These are phyloP conservation scores for Umbelopsis sp. DNA, from an alignment of 371 early-diverging fungal genomes.

Conservation along the genomic window DNA sequence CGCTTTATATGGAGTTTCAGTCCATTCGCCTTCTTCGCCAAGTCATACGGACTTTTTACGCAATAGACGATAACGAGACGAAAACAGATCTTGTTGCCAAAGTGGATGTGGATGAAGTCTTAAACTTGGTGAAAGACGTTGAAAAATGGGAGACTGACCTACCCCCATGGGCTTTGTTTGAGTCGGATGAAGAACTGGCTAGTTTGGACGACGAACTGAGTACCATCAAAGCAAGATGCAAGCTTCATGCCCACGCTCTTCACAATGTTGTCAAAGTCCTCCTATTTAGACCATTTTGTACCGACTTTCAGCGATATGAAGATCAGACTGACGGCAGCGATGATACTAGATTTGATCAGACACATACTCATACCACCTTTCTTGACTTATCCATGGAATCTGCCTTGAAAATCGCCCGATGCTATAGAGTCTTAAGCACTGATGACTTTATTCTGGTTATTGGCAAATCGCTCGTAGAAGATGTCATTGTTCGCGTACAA, in stretches of 20 bases:
- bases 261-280: constrained; percentile 41
- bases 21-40: constrained; percentile 23
- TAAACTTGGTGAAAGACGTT: constrained; percentile 42
- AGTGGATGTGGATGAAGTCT: constrained; percentile 50
- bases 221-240: constrained; percentile 13
- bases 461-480: constrained; percentile 27
- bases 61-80: constrained; percentile 19
- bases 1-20: background rate
- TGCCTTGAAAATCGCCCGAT: constrained; percentile 32
- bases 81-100: constrained; percentile 27
- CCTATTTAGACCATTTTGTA: constrained; percentile 45
- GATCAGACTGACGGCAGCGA: background rate
- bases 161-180: constrained; percentile 40
- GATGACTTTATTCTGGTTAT: constrained; percentile 28
- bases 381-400: constrained; percentile 42
- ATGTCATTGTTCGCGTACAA: constrained; percentile 32
- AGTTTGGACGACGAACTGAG: constrained; percentile 1
- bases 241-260: constrained; percentile 40
- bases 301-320: constrained; percentile 18
- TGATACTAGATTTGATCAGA: constrained; percentile 30
- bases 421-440: constrained; percentile 20
- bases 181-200: background rate
- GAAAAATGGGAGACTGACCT: constrained; percentile 44
- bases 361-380: constrained; percentile 47
- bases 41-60: constrained; percentile 13